A percentile compares a stretch with the other conserved stretches of the same genome.
Evolutionary conservation across 306 rosid species (phyloP).

Genomic region (Prunus dulcis): DNA sequence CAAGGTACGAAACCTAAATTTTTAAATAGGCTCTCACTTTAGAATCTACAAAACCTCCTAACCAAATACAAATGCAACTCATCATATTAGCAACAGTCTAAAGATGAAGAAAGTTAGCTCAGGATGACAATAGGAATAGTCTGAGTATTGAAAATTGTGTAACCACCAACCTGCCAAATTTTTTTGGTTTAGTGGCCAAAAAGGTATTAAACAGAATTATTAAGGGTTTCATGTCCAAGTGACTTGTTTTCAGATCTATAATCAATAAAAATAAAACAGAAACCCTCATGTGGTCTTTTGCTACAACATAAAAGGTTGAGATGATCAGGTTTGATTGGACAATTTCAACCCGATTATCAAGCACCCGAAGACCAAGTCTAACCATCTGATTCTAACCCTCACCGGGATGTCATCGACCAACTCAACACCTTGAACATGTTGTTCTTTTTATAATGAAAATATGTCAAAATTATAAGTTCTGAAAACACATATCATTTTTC

Average conservation of each 20-base stretch:
- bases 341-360: not conserved
- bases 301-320: not conserved
- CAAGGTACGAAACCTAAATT: not conserved
- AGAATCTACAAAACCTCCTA: not conserved
- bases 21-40: not conserved
- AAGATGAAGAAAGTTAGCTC: not conserved
- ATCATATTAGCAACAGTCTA: not conserved
- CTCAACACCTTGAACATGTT: not conserved
- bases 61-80: not conserved
- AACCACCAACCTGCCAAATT: not conserved
- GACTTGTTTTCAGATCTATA: not conserved
- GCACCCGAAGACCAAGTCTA: not conserved
- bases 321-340: not conserved
- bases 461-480: not conserved
- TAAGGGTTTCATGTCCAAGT: not conserved
- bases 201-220: not conserved
- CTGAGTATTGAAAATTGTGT: not conserved
- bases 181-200: not conserved
- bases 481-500: not conserved
- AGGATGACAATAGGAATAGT: not conserved
- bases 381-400: not conserved
- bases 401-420: not conserved
- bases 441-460: not conserved
- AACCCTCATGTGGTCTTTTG: not conserved
- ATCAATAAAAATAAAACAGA: not conserved